Evolutionary conservation across 1,139 yeast species (phyloP).

Genomic region (Saccharomycopsis crataegensis): DNA sequence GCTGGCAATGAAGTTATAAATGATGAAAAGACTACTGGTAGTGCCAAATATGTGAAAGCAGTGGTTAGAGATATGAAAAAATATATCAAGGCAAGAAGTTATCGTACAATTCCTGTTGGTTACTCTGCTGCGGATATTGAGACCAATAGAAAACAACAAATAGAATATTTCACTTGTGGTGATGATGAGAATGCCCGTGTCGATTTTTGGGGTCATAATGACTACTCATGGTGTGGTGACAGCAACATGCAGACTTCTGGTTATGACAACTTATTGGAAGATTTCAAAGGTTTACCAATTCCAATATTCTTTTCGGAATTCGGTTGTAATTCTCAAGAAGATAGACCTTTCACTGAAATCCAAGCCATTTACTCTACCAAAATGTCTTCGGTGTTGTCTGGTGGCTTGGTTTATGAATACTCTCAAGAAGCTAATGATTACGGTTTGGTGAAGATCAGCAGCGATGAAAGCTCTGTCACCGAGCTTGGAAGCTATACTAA

Average conservation of each 20-base stretch:
- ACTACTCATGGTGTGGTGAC: conserved; percentile 66
- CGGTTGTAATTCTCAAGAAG: conserved; percentile 45
- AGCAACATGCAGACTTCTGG: conserved; percentile 51
- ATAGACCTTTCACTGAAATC: conserved; percentile 57
- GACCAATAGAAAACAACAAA: conserved; percentile 38
- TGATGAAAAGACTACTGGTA: conserved; percentile 39
- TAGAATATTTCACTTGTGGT: conserved; percentile 46
- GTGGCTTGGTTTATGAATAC: conserved; percentile 74
- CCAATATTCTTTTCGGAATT: conserved; percentile 57
- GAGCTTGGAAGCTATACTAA: conserved; percentile 44
- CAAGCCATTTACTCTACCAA: conserved; percentile 50
- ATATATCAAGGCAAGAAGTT: conserved; percentile 37
- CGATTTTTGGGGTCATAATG: conserved; percentile 54
- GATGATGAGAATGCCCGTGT: conserved; percentile 29
- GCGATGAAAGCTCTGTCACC: conserved; percentile 35
- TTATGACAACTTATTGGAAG: conserved; percentile 45
- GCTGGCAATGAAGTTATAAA: conserved; percentile 60
- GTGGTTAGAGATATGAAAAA: conserved; percentile 50
- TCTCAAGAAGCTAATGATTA: conserved; percentile 59
- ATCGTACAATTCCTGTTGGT: conserved; percentile 52
- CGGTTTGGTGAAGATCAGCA: conserved; percentile 50
- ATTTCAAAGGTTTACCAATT: conserved; percentile 40
- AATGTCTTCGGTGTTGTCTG: conserved; percentile 67
- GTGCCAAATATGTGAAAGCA: conserved; percentile 57
- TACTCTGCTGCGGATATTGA: conserved; percentile 56